A percentile compares a stretch with the other conserved stretches of the same genome.
These are phyloP conservation scores for Oryza coarctata DNA, from an alignment of 176 grass and related monocot genomes.

Conservation along the genomic window DNA sequence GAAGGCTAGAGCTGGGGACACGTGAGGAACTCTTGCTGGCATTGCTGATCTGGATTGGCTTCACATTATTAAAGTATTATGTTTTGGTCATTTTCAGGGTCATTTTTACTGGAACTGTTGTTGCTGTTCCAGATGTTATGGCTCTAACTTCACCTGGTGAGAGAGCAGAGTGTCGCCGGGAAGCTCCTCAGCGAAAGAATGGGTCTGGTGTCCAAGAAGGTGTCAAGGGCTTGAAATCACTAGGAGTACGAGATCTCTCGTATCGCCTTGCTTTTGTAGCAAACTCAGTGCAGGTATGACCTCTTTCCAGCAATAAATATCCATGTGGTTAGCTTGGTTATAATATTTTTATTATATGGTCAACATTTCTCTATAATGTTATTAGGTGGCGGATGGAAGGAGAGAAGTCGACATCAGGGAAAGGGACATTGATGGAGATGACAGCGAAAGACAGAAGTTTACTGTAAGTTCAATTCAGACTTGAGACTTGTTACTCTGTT, in stretches of 20 bases:
- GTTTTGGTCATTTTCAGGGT: conserved; percentile 47
- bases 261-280: conserved; percentile 93
- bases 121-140: conserved; percentile 95
- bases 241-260: conserved; percentile 93
- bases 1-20: conserved; percentile 95
- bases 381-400: conserved; percentile 84
- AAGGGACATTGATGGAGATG: conserved; percentile 73
- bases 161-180: conserved; percentile 87
- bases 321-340: background rate
- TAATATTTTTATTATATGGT: background rate
- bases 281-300: conserved; percentile 82
- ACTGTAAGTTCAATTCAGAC: conserved; percentile 56
- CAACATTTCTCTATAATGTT: conserved; percentile 22
- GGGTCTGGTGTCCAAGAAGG: conserved; percentile 76
- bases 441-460: conserved; percentile 70
- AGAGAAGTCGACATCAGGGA: conserved; percentile 77
- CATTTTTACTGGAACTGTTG: conserved; percentile 86
- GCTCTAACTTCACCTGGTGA: conserved; percentile 95
- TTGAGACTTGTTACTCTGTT: background rate
- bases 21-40: conserved; percentile 51
- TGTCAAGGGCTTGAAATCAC: conserved; percentile 79
- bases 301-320: conserved; percentile 20
- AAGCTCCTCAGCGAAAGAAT: conserved; percentile 82
- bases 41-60: background rate
- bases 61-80: conserved; percentile 2